Percentiles rank a stretch among this genome's conserved stretches.
Evolutionary conservation across 345 rosid genomes (phyloP).

Genomic region (Populus ilicifolia): DNA sequence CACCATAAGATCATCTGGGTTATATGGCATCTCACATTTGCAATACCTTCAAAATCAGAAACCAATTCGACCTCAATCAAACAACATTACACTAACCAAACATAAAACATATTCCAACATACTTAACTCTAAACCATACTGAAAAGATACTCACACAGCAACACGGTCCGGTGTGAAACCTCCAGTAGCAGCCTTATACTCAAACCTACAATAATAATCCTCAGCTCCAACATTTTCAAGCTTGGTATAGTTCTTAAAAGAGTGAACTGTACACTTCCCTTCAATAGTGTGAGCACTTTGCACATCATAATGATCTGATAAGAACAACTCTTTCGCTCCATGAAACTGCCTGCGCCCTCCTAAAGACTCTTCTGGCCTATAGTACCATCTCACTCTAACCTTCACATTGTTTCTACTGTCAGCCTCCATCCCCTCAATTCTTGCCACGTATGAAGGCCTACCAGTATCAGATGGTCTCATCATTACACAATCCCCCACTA

Average conservation of each 20-base stretch:
- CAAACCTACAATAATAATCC: slow-evolving; percentile 80
- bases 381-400: slow-evolving; percentile 80
- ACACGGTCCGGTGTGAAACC: slow-evolving; percentile 78
- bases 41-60: slow-evolving; percentile 58
- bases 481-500: slow-evolving; percentile 78
- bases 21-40: slow-evolving; percentile 92
- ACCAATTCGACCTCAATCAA: background rate
- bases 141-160: slow-evolving; percentile 69
- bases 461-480: slow-evolving; percentile 78
- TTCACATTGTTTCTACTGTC: slow-evolving; percentile 62
- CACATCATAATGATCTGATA: slow-evolving; percentile 78
- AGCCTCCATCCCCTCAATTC: slow-evolving; percentile 71
- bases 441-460: slow-evolving; percentile 74
- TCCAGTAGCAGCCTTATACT: slow-evolving; percentile 82
- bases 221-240: slow-evolving; percentile 73
- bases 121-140: background rate
- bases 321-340: slow-evolving; percentile 82
- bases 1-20: slow-evolving; percentile 91
- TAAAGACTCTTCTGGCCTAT: slow-evolving; percentile 77
- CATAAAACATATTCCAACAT: background rate
- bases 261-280: slow-evolving; percentile 77
- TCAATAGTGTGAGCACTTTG: slow-evolving; percentile 83
- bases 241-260: slow-evolving; percentile 70
- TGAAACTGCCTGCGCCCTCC: slow-evolving; percentile 89
- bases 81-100: background rate